Conservation (phyloP, 148 eudicot genomes). For the Pouteria glomerata region DNA sequence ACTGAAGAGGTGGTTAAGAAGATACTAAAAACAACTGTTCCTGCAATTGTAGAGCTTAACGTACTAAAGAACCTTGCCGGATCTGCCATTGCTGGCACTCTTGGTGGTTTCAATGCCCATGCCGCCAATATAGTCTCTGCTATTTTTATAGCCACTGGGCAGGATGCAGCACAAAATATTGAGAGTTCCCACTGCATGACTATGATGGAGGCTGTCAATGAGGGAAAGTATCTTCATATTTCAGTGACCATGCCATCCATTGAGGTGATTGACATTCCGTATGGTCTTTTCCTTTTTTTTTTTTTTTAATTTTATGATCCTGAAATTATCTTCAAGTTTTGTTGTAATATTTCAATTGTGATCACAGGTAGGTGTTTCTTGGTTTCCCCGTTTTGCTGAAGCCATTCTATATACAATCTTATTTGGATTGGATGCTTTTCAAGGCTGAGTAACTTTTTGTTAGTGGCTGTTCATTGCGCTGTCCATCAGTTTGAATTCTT, state of each 20-base stretch:
- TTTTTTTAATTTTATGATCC: too few relatives aligned
- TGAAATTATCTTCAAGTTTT: too few relatives aligned
- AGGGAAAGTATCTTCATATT: neutral
- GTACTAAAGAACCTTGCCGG: conserved; percentile 1
- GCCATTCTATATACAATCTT: neutral
- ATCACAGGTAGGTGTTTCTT: neutral
- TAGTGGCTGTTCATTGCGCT: neutral
- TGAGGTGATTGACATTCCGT: conserved; percentile 4
- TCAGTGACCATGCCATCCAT: conserved; percentile 2
- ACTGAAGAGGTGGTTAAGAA: neutral
- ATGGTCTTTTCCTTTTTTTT: neutral
- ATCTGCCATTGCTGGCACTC: neutral
- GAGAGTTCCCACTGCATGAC: conserved; percentile 6
- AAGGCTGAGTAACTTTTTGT: neutral
- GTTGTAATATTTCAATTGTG: neutral
- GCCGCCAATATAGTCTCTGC: conserved; percentile 2
- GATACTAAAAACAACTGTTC: neutral
- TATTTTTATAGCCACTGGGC: neutral
- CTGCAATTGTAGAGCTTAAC: neutral
- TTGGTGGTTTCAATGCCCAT: conserved; percentile 8
- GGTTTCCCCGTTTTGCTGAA: neutral
- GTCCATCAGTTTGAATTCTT: neutral
- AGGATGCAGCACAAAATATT: neutral
- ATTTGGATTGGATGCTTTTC: neutral
- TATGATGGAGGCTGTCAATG: neutral